Base-by-base conservation (phyloP, 2,329 filamentous ascomycete species). In the Pseudopithomyces chartarum region DNA sequence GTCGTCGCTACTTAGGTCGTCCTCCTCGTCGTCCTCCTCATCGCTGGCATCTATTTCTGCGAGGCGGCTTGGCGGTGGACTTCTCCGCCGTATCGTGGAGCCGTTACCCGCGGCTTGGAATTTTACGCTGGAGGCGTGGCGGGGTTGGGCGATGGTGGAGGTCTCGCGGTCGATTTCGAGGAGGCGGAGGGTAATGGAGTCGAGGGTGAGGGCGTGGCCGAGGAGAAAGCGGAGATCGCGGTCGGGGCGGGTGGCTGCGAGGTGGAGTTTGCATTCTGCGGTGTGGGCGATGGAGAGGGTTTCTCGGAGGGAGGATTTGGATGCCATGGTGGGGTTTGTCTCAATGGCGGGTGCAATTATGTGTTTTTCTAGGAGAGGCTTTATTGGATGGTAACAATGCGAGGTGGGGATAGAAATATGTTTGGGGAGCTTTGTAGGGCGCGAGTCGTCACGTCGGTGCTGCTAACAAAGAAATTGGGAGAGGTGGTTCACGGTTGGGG, bases 201-300 rank as follows among this genome's bases (percentile, higher is more conserved):
- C 45, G 10, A 48, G 45, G 3, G 45, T 48, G 19, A 48, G 45
- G 19, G 45, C 45, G 19, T 48, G 45, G 6, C 45, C 45, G 17
- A 48, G 45, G 15, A 48, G 20, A 15, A 48, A 48, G 17, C 45
- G 32, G 8, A 48, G 45, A 13, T 48, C 45, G 22, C 32, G 33
- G 13, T 48, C 45, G 1, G 45, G 45, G n/a, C 45, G 45, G 45
- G 23, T 23, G 22, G 19, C 45, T 6, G 32, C 45, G 11, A 48
- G n/a, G 5, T 36, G 45, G 22, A 48, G 32, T 33, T 48, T 48
- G 32, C 45, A 48, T 11, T 48, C 45, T 12, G 45, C 45, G 10
- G 45, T 48, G 19, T 48, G 45, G 32, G 45, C 45, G 32, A 48
- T 36, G 19, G 45, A 48, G 11, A 48, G 32, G 20, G 45, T 48